Evolutionary conservation across 2,329 filamentous ascomycete genomes (phyloP).

Genomic region (Teratosphaeria zuluensis): DNA sequence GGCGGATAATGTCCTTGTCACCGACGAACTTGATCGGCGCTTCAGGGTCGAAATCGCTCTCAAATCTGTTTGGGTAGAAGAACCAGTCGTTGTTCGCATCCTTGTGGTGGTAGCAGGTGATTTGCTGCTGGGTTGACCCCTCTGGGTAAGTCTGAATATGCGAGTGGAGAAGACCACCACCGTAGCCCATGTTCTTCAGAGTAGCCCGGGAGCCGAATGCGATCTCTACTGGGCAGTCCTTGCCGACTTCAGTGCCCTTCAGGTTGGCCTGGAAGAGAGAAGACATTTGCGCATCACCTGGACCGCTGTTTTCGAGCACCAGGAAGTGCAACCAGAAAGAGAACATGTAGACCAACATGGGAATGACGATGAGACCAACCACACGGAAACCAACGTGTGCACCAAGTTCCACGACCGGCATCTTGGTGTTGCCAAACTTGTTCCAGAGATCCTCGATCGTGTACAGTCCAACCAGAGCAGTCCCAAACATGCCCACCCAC

Average conservation of each 20-base stretch:
- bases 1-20: constrained; percentile 67
- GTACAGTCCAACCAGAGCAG: constrained; percentile 88
- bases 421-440: constrained; percentile 90
- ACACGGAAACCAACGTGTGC: constrained; percentile 73
- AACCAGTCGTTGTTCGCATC: constrained; percentile 99
- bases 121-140: constrained; percentile 86
- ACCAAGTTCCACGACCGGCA: constrained; percentile 70
- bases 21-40: constrained; percentile 63
- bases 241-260: constrained; percentile 84
- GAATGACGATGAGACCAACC: constrained; percentile 78
- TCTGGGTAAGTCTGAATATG: constrained; percentile 95
- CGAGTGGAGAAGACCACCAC: constrained; percentile 88
- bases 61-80: constrained; percentile 83
- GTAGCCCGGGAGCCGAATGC: constrained; percentile 83
- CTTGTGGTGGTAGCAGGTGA: constrained; percentile 99
- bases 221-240: constrained; percentile 86
- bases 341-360: constrained; percentile 85
- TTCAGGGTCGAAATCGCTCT: constrained; percentile 62
- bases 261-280: constrained; percentile 98
- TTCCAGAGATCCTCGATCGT: constrained; percentile 95
- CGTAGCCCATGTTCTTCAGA: constrained; percentile 98
- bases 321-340: constrained; percentile 93
- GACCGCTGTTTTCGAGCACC: constrained; percentile 85
- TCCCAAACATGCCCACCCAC: constrained; percentile 93
- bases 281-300: constrained; percentile 99